Evolutionary conservation across 2,329 filamentous ascomycete genomes (phyloP).

Genomic region (Microdochium nivale): DNA sequence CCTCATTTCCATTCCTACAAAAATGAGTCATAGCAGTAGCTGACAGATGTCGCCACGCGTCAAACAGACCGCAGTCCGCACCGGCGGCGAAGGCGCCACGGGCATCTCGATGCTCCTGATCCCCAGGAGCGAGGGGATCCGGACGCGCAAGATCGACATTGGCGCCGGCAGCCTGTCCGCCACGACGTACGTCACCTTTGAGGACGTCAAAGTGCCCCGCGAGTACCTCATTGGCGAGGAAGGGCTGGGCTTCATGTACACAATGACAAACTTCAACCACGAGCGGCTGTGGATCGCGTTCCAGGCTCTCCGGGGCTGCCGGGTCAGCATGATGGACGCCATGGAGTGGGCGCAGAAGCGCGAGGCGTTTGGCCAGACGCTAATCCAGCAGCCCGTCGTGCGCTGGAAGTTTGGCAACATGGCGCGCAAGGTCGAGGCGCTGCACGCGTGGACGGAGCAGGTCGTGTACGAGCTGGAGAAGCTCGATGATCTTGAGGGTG

Average conservation of each 20-base stretch:
- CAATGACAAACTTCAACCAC: slow-evolving; percentile 34
- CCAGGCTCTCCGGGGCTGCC: slow-evolving; percentile 43
- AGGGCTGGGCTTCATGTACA: slow-evolving; percentile 35
- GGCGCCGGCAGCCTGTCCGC: slow-evolving; percentile 53
- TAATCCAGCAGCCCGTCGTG: slow-evolving; percentile 8
- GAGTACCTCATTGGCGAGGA: slow-evolving; percentile 41
- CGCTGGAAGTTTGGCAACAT: slow-evolving; percentile 10
- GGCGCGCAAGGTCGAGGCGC: slow-evolving; percentile 7
- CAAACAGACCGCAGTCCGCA: slow-evolving; percentile 31
- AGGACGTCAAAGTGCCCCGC: slow-evolving; percentile 41
- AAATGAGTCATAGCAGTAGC: no score
- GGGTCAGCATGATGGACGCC: slow-evolving; percentile 41
- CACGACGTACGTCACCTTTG: slow-evolving; percentile 42
- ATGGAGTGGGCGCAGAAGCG: slow-evolving; percentile 25
- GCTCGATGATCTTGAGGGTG: slow-evolving; percentile 4
- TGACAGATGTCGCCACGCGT: slow-evolving; percentile 32
- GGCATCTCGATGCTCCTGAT: slow-evolving; percentile 47
- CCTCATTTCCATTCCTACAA: no score
- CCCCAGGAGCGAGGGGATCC: slow-evolving; percentile 35
- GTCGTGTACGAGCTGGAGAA: slow-evolving; percentile 35
- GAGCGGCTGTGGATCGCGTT: slow-evolving; percentile 47
- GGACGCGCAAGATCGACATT: slow-evolving; percentile 44
- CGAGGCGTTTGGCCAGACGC: slow-evolving; percentile 9
- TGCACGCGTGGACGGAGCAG: slow-evolving; percentile 10
- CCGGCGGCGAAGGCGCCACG: slow-evolving; percentile 35